Evolutionary conservation across 331 rosid species (phyloP), one percentile per base, ranked within the genome.

Genomic region (Phaseolus coccineus): DNA sequence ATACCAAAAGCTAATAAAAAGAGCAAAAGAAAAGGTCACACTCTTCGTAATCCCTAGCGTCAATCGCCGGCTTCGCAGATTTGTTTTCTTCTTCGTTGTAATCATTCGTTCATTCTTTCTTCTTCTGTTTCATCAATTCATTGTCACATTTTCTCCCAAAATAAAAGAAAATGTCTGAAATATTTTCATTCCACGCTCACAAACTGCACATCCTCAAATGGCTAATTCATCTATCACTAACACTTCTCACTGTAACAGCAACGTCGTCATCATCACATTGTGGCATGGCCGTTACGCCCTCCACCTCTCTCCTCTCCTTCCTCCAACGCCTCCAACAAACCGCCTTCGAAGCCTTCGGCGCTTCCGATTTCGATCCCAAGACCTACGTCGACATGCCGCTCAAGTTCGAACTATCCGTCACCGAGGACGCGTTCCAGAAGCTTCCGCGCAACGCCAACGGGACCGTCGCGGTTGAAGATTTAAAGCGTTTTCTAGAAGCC

Each of bases 371-470:
- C 53, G 97, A 91, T 39, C 96, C 91, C 0, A 94, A 91, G 61
- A 69, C 82, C 78, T 94, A 94, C 84, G 93, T 94, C 1, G 97
- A 94, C 71, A 39, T 94, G 84, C 81, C 98, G 1, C 71, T 94
- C n/a, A 90, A 87, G 77, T 73, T 71, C 73, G 69, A 79, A 2
- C 81, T 94, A 16, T 31, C 89, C 0, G 59, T 42, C 1, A 85
- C 96, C 0, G 57, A 81, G 3, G 10, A 4, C 1, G 96, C 90
- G 0, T 89, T 94, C 57, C 72, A 78, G 53, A 64, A 83, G 47
- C 96, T 94, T 48, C 79, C 84, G 0, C 81, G 68, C 42, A 70
- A 58, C 3, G 56, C 71, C 0, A 81, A 79, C 55, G 92, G 91
- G 14, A 79, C 89, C 7, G 81, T 88, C 0, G 13, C 88, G 2